phyloP scores from a whole-genome alignment of 2,329 filamentous ascomycete species.

The Sporothrix globosa region DNA sequence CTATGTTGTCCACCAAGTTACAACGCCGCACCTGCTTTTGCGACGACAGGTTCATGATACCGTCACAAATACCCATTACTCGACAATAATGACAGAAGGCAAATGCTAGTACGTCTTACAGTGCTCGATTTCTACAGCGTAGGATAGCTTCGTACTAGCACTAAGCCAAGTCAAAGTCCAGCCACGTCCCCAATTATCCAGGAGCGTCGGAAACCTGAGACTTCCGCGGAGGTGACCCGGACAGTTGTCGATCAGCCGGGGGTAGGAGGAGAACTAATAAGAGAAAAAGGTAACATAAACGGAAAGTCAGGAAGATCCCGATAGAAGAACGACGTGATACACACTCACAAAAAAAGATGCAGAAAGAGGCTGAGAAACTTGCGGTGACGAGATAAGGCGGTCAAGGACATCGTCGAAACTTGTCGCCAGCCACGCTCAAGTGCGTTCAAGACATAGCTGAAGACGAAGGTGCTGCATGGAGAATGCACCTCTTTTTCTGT shows the following conservation, averaged over 20 bases:
- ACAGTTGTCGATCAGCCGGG: background rate
- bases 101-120: too few relatives aligned
- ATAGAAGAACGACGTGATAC: too few relatives aligned
- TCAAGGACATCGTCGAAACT: background rate
- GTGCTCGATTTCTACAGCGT: too few relatives aligned
- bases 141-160: too few relatives aligned
- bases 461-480: background rate
- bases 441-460: background rate
- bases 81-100: too few relatives aligned
- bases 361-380: background rate
- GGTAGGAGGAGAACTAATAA: background rate
- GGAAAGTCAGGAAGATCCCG: background rate
- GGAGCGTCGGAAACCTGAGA: too few relatives aligned
- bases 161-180: too few relatives aligned
- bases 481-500: background rate
- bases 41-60: too few relatives aligned
- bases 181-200: too few relatives aligned
- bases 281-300: background rate
- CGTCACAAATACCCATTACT: too few relatives aligned
- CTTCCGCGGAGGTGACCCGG: background rate
- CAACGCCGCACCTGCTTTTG: too few relatives aligned
- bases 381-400: slow-evolving; percentile 20
- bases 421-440: background rate
- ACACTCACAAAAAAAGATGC: background rate
- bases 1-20: too few relatives aligned